Evolutionary conservation across 805 yeast species (phyloP), one percentile per base, ranked within the genome.

Genomic region (Lipomyces mesembrius): DNA sequence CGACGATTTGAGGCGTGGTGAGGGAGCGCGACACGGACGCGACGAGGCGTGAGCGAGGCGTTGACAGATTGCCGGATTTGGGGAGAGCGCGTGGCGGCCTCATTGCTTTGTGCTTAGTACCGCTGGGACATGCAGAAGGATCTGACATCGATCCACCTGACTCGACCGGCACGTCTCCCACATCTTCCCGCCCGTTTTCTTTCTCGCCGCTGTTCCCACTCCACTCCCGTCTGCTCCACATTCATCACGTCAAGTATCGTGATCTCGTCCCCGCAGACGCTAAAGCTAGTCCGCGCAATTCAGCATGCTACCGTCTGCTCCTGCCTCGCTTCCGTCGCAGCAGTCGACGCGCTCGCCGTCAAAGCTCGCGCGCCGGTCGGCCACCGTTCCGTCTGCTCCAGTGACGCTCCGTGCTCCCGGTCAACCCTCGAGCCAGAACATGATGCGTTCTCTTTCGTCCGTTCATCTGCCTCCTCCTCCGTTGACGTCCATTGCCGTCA

Each of bases 381-480:
- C 59, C 34, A 25, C 60, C 53, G 49, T 61, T 25, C 29, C 66
- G 6, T 32, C 62, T 12, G 49, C 59, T 20, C 61, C 65, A n/a
- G 55, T 65, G 8, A 39, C 68, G 20, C 57, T 62, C 25, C 57
- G 66, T 25, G 61, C 70, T 8, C 63, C 70, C n/a, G 53, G 17
- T 46, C 29, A 34, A 12, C 52, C 60, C 22, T 52, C 63, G 20
- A 46, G 65, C 25, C 59, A 46, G 29, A 68, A 68, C 57, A 68
- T 68, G 53, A 60, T 68, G 68, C 68, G 68, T 51, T 68, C 71
- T 20, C 68, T 68, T 29, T 66, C 71, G 8, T 68, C 71, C 27
- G 71, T 68, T 20, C 68, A 68, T 49, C 71, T 68, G 12, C 71
- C 71, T 39, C 71, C 71, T 51, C 71, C 71, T 34, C 71, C 71